phyloP scores from a whole-genome alignment of 1,139 yeast species.

The Zygoascus sp. region DNA sequence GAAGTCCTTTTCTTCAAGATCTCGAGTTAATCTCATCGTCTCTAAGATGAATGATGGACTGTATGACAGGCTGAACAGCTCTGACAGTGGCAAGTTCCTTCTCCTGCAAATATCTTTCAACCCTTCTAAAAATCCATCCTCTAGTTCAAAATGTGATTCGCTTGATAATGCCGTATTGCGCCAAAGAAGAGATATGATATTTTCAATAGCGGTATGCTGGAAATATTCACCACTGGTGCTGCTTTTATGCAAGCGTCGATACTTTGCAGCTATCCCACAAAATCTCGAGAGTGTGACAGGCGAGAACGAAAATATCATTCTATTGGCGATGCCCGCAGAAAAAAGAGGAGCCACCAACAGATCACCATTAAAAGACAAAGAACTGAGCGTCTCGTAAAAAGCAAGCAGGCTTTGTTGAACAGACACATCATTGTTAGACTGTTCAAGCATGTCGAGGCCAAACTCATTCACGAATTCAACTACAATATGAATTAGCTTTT shows the following conservation, averaged over 20 bases:
- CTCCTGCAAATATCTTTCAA: constrained; percentile 6
- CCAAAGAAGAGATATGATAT: background rate
- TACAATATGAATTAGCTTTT: constrained; percentile 15
- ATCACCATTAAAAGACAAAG: constrained; percentile 23
- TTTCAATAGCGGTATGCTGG: no score
- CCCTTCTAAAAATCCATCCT: background rate
- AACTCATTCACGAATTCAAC: constrained; percentile 21
- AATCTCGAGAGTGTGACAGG: constrained; percentile 46
- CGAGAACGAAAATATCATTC: constrained; percentile 38
- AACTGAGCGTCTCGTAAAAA: constrained; percentile 28
- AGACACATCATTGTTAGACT: constrained; percentile 19
- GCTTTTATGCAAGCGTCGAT: constrained; percentile 21
- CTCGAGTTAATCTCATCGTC: constrained; percentile 44
- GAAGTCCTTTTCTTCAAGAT: constrained; percentile 42
- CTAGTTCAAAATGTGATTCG: background rate
- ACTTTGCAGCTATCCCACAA: constrained; percentile 47
- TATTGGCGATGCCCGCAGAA: background rate
- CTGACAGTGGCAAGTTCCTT: constrained; percentile 27
- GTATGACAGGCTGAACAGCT: constrained; percentile 50
- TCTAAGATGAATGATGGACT: constrained; percentile 52
- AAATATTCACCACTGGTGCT: no score
- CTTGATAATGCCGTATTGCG: background rate
- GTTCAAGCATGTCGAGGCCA: constrained; percentile 20
- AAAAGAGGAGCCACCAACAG: constrained; percentile 18
- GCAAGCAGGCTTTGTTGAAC: constrained; percentile 22